Evolutionary conservation across 164 flowering plant genomes (phyloP).

Genomic region (Liquidambar formosana): DNA sequence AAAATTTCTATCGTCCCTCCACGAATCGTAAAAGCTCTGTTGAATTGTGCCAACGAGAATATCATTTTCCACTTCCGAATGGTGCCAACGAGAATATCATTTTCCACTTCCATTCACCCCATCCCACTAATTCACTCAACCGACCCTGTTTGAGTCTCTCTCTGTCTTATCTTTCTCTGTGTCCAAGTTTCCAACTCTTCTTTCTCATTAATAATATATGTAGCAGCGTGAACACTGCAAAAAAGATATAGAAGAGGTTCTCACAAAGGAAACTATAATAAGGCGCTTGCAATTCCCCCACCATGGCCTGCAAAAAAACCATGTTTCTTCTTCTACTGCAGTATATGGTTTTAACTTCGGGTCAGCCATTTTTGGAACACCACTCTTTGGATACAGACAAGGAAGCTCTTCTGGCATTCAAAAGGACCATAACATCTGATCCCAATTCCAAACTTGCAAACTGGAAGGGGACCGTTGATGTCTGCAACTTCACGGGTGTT

Average conservation of each 20-base stretch:
- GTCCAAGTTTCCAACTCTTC: background rate
- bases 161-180: too few species aligned
- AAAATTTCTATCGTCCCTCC: background rate
- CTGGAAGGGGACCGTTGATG: conserved; percentile 38
- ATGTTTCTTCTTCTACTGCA: conserved; percentile 29
- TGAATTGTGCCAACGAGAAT: background rate
- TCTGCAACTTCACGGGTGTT: conserved; percentile 47
- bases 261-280: too few species aligned
- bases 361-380: conserved; percentile 12
- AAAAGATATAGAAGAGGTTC: too few species aligned
- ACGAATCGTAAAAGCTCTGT: background rate
- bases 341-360: conserved; percentile 9
- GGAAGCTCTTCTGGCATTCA: conserved; percentile 51
- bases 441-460: conserved; percentile 32
- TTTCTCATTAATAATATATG: too few species aligned
- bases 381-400: conserved; percentile 36
- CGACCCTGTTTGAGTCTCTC: too few species aligned
- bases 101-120: background rate
- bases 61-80: too few species aligned
- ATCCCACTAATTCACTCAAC: too few species aligned
- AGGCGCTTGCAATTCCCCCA: background rate
- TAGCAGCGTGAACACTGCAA: too few species aligned
- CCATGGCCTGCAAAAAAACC: conserved; percentile 20
- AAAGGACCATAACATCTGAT: conserved; percentile 23
- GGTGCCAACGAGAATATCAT: too few species aligned